These are phyloP conservation scores for Hemerocallis citrina DNA, from an alignment of 106 monocot genomes.

Conservation along the genomic window DNA sequence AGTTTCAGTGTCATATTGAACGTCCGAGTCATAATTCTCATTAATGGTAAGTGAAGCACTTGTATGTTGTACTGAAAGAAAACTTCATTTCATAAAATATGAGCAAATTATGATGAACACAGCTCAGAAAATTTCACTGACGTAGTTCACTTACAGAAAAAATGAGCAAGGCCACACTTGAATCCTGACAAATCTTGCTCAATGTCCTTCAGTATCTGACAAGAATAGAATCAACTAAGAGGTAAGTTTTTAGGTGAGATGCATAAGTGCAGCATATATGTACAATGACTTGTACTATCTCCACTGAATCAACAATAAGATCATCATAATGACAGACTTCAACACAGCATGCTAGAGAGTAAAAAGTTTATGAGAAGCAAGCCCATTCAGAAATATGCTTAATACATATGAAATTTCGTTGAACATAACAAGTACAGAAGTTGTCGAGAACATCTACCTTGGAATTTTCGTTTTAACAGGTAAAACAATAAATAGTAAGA, in stretches of 20 bases:
- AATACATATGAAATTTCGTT: background rate
- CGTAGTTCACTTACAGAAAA: conserved; percentile 77
- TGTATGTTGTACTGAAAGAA: conserved; percentile 84
- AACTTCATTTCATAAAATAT: conserved; percentile 3
- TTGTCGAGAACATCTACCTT: background rate
- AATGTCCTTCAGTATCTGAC: conserved; percentile 73
- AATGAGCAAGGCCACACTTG: conserved; percentile 89
- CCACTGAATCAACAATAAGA: background rate
- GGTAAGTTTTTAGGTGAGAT: background rate
- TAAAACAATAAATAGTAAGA: no score
- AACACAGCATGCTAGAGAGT: background rate
- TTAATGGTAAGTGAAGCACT: conserved; percentile 98
- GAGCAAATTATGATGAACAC: background rate
- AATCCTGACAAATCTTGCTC: conserved; percentile 75
- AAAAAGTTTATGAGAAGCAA: no score
- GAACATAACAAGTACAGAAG: background rate
- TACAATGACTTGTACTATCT: background rate
- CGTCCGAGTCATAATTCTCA: conserved; percentile 98
- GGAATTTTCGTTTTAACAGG: background rate
- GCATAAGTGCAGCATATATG: no score
- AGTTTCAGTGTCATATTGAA: conserved; percentile 91
- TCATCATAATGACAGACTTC: background rate
- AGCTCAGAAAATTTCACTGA: background rate
- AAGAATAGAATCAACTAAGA: background rate
- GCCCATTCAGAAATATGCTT: background rate